These are phyloP conservation scores for Coprinellus micaceus DNA, from an alignment of 768 basidiomycete species.

Conservation along the genomic window DNA sequence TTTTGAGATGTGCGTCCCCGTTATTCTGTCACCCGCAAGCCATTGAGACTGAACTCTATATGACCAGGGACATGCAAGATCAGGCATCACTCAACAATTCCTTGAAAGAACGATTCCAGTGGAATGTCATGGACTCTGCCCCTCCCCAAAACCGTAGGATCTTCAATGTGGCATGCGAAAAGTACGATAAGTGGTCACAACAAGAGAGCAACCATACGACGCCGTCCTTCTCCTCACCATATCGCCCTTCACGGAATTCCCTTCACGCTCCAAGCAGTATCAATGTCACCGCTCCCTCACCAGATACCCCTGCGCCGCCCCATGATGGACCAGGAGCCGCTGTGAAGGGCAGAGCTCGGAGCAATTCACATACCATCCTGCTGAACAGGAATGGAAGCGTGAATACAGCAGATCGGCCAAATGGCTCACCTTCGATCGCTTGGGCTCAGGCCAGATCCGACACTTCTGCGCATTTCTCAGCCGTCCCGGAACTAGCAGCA, in stretches of 20 bases:
- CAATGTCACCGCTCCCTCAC: slow-evolving; percentile 3
- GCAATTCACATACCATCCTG: slow-evolving; percentile 8
- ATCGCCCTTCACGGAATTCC: slow-evolving; percentile 11
- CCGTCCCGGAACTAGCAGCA: background rate
- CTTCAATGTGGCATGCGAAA: slow-evolving; percentile 55
- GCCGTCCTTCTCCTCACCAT: background rate
- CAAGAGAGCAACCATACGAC: slow-evolving; percentile 16
- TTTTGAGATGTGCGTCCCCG: slow-evolving; percentile 56
- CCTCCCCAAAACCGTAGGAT: slow-evolving; percentile 48
- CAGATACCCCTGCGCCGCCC: slow-evolving; percentile 6
- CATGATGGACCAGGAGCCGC: slow-evolving; percentile 10
- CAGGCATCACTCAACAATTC: slow-evolving; percentile 44
- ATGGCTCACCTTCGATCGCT: background rate
- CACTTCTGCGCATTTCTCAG: slow-evolving; percentile 2
- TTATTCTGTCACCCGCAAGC: background rate
- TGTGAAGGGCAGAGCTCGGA: slow-evolving; percentile 12
- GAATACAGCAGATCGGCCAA: background rate
- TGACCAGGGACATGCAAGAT: slow-evolving; percentile 61
- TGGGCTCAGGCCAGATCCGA: slow-evolving; percentile 2
- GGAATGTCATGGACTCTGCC: slow-evolving; percentile 38
- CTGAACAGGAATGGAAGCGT: background rate
- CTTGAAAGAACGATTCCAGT: slow-evolving; percentile 47
- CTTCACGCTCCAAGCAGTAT: slow-evolving; percentile 13
- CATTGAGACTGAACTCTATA: slow-evolving; percentile 2
- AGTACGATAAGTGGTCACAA: slow-evolving; percentile 50